phyloP scores from a whole-genome alignment of 306 rosid genomes.

The Castanospermum australe region DNA sequence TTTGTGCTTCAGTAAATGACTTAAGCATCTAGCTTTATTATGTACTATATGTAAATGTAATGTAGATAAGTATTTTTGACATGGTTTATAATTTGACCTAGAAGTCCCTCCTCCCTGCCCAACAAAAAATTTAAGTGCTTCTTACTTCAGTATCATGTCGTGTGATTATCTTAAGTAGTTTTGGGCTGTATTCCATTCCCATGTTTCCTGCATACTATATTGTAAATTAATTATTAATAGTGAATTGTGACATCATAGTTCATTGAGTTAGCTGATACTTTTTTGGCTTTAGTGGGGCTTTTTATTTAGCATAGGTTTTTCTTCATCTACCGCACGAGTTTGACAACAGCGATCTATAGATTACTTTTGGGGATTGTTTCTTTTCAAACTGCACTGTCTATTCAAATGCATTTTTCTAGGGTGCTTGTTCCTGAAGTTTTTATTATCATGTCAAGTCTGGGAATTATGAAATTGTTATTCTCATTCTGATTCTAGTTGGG shows the following conservation, averaged over 20 bases:
- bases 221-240: not conserved
- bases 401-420: not conserved
- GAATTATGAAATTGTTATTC: not conserved
- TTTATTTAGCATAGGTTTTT: not conserved
- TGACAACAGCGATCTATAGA: not conserved
- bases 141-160: not conserved
- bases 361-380: not conserved
- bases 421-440: not conserved
- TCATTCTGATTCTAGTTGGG: not conserved
- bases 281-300: not conserved
- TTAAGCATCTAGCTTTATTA: not conserved
- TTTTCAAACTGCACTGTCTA: not conserved
- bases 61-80: not conserved
- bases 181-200: not conserved
- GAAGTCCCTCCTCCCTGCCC: not conserved
- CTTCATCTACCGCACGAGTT: not conserved
- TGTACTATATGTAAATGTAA: not conserved
- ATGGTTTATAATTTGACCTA: not conserved
- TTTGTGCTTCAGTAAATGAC: not conserved
- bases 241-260: not conserved
- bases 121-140: not conserved
- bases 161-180: not conserved
- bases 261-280: not conserved
- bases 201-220: not conserved
- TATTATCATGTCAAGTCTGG: not conserved